Percentiles rank a stretch among this genome's conserved stretches.
Conservation (phyloP, 2,329 filamentous ascomycete genomes). For the Thielaviopsis ethacetica region DNA sequence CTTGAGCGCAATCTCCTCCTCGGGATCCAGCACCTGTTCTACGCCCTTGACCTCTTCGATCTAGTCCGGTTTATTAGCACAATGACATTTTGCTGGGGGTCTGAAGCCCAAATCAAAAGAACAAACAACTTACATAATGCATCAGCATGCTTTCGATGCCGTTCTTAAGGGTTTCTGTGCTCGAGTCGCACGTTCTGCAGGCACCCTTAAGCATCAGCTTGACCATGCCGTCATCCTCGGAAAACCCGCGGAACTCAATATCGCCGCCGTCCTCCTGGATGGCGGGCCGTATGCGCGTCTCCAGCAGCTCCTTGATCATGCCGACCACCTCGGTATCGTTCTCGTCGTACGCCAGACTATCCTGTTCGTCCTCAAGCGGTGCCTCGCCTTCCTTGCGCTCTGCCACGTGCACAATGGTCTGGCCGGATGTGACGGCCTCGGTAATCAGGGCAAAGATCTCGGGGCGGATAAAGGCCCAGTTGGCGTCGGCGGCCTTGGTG, state of each 20-base stretch:
- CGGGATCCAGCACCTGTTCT: conserved; percentile 74
- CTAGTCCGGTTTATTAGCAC: conserved; percentile 24
- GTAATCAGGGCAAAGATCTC: conserved; percentile 93
- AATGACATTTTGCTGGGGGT: not conserved
- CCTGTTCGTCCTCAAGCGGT: conserved; percentile 32
- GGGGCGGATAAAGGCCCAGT: conserved; percentile 89
- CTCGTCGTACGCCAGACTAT: conserved; percentile 70
- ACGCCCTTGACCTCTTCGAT: conserved; percentile 94
- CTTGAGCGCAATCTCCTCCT: conserved; percentile 71
- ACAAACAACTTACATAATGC: conserved; percentile 81
- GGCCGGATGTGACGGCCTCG: conserved; percentile 72
- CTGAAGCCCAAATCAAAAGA: not conserved
- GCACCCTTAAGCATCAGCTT: conserved; percentile 75
- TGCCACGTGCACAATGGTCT: conserved; percentile 59
- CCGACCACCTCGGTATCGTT: conserved; percentile 87
- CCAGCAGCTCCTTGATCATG: conserved; percentile 96
- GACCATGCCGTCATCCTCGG: conserved; percentile 56
- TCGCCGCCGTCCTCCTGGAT: conserved; percentile 98
- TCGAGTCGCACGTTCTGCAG: conserved; percentile 90
- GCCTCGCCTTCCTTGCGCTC: conserved; percentile 41
- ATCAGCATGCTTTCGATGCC: conserved; percentile 98
- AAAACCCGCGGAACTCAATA: conserved; percentile 86
- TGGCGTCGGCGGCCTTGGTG: conserved; percentile 71
- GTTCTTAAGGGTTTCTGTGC: conserved; percentile 91
- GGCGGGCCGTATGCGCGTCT: conserved; percentile 83